Evolutionary conservation across 1,284 basidiomycete species (phyloP).

Genomic region (Fomitopsis betulina): DNA sequence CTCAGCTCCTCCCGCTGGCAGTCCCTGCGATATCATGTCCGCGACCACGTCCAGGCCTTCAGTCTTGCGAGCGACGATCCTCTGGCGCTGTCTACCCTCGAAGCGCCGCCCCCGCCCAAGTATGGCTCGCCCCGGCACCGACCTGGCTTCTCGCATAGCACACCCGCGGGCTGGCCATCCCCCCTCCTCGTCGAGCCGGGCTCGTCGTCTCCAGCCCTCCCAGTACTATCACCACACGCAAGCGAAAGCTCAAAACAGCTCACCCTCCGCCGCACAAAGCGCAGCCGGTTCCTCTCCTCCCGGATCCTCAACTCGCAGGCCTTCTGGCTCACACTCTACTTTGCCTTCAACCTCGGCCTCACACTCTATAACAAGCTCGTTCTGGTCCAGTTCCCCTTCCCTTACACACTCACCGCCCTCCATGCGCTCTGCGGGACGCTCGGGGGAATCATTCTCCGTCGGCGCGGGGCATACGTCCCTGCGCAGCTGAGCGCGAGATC

Average conservation of each 20-base stretch:
- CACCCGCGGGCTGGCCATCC: conserved; percentile 10
- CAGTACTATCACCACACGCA: conserved; percentile 19
- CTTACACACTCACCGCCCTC: conserved; percentile 85
- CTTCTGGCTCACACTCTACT: conserved; percentile 78
- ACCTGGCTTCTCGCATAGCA: conserved; percentile 14
- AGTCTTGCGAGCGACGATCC: not conserved
- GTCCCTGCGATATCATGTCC: not conserved
- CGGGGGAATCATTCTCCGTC: conserved; percentile 71
- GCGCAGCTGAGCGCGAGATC: conserved; percentile 54
- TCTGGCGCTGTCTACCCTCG: not conserved
- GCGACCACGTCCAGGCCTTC: not conserved
- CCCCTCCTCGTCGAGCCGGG: conserved; percentile 11
- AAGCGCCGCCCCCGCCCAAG: not conserved
- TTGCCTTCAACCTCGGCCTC: conserved; percentile 83
- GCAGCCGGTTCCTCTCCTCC: not conserved
- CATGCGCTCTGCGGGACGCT: conserved; percentile 81
- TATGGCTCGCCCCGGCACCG: conserved; percentile 19
- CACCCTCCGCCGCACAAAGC: not conserved
- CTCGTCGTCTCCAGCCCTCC: conserved; percentile 15
- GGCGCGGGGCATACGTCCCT: conserved; percentile 57
- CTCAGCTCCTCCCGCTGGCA: conserved; percentile 5
- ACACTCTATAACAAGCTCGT: conserved; percentile 93
- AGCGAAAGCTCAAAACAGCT: conserved; percentile 9
- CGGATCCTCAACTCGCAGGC: conserved; percentile 31
- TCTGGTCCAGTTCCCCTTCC: conserved; percentile 86